Evolutionary conservation across 495 filamentous ascomycete species (phyloP).

Genomic region (Penicillium odoratum): DNA sequence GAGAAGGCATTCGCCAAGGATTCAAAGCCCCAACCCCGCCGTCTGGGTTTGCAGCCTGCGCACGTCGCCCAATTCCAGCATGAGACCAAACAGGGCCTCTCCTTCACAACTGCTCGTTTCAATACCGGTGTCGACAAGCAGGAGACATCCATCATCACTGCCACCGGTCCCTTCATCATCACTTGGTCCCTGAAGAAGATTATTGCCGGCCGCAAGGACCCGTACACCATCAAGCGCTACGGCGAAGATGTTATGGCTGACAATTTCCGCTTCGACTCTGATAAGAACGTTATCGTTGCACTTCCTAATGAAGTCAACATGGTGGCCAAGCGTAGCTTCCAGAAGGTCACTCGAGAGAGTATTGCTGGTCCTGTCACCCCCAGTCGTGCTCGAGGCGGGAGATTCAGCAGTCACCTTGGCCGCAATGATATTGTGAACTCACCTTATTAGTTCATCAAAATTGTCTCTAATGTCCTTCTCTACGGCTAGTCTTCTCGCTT

Average conservation of each 20-base stretch:
- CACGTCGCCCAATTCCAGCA: slow-evolving; percentile 97
- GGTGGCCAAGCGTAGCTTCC: slow-evolving; percentile 81
- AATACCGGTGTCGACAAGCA: slow-evolving; percentile 79
- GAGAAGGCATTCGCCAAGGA: slow-evolving; percentile 92
- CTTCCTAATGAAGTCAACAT: slow-evolving; percentile 97
- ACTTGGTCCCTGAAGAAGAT: slow-evolving; percentile 96
- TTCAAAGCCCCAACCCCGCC: slow-evolving; percentile 87
- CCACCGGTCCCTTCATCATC: slow-evolving; percentile 96
- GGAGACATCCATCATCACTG: slow-evolving; percentile 92
- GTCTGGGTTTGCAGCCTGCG: slow-evolving; percentile 79
- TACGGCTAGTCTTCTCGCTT: slow-evolving; percentile 8
- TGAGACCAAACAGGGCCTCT: slow-evolving; percentile 81
- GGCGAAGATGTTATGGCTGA: slow-evolving; percentile 95
- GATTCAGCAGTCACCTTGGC: slow-evolving; percentile 58
- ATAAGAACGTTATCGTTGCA: slow-evolving; percentile 97
- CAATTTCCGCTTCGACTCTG: slow-evolving; percentile 94
- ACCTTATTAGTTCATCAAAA: slow-evolving; percentile 58
- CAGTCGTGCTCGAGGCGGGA: slow-evolving; percentile 40
- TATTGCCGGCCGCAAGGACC: slow-evolving; percentile 71
- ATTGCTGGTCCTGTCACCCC: slow-evolving; percentile 69
- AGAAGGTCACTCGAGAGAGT: slow-evolving; percentile 88
- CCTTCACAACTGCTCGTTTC: slow-evolving; percentile 90
- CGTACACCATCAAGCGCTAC: slow-evolving; percentile 96
- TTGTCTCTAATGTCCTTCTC: slow-evolving; percentile 10
- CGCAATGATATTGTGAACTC: slow-evolving; percentile 82